Evolutionary conservation across 106 monocot genomes (phyloP).

Genomic region (Apostasia shenzhenica): DNA sequence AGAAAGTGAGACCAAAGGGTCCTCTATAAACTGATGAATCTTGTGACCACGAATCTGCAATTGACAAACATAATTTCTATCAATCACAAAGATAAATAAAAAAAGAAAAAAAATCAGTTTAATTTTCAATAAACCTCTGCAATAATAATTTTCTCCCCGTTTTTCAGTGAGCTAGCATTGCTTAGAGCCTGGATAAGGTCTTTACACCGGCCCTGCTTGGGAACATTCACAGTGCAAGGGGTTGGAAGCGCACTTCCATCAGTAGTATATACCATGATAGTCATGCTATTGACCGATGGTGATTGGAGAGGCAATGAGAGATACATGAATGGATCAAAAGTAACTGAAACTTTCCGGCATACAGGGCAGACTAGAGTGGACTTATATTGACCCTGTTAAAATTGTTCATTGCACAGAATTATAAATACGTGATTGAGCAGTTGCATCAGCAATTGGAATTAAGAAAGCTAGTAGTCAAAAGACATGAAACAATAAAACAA

Average conservation of each 20-base stretch:
- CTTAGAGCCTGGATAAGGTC: constrained; percentile 78
- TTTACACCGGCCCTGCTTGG: constrained; percentile 83
- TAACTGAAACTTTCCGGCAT: constrained; percentile 94
- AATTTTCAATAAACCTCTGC: constrained; percentile 63
- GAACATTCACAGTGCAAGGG: constrained; percentile 84
- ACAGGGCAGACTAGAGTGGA: constrained; percentile 96
- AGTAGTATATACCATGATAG: constrained; percentile 58
- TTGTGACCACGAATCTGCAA: constrained; percentile 73
- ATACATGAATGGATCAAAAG: constrained; percentile 99
- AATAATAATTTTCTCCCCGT: constrained; percentile 75
- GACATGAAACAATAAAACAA: not conserved
- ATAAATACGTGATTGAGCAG: constrained; percentile 9
- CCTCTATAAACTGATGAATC: constrained; percentile 77
- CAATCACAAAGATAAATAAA: too few relatives aligned
- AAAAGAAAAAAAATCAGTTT: too few relatives aligned
- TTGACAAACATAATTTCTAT: too few relatives aligned
- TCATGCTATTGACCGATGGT: constrained; percentile 70
- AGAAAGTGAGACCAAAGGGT: constrained; percentile 64
- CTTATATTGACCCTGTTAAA: constrained; percentile 96
- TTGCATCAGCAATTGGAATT: constrained; percentile 12
- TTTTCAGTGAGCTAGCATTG: constrained; percentile 62
- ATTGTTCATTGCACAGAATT: constrained; percentile 22
- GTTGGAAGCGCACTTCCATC: constrained; percentile 79
- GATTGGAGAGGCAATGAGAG: constrained; percentile 96
- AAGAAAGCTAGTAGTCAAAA: constrained; percentile 12